These are phyloP conservation scores for Xerocomellus amylosporus DNA, from an alignment of 768 basidiomycete species.

Conservation along the genomic window DNA sequence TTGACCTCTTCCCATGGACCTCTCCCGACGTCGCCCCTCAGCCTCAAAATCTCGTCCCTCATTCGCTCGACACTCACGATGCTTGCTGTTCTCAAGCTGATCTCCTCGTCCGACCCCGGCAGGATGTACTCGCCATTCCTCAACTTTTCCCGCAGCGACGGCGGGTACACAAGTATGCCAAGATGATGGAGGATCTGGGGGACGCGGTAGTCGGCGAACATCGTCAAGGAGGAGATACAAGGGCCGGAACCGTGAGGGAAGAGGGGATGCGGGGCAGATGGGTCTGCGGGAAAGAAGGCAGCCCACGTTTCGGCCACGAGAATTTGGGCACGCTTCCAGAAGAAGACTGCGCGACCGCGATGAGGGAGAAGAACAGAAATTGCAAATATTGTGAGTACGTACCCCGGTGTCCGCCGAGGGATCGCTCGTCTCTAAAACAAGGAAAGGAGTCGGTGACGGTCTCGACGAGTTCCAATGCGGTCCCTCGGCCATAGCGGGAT, in stretches of 20 bases:
- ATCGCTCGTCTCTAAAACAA: constrained; percentile 69
- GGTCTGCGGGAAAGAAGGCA: constrained; percentile 69
- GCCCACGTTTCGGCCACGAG: constrained; percentile 91
- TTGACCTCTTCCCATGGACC: constrained; percentile 37
- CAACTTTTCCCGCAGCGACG: constrained; percentile 53
- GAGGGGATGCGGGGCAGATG: constrained; percentile 57
- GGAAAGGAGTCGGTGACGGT: constrained; percentile 70
- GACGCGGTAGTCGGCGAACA: constrained; percentile 94
- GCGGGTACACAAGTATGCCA: constrained; percentile 68
- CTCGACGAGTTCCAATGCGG: constrained; percentile 70
- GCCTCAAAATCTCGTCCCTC: constrained; percentile 49
- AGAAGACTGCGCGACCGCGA: constrained; percentile 47
- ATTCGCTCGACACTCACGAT: constrained; percentile 77
- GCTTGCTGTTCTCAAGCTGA: constrained; percentile 78
- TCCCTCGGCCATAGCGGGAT: constrained; percentile 51
- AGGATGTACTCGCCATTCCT: constrained; percentile 41
- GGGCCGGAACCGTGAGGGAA: constrained; percentile 60
- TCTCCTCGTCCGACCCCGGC: constrained; percentile 64
- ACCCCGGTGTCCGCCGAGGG: constrained; percentile 60
- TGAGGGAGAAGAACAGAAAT: neutral
- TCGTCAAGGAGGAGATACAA: constrained; percentile 71
- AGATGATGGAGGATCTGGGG: constrained; percentile 90
- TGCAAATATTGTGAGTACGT: neutral
- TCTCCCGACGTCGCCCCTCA: constrained; percentile 31
- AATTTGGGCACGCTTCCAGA: constrained; percentile 93